Percentiles rank a stretch among this genome's conserved stretches.
These are phyloP conservation scores for Penicillium sp. DNA, from an alignment of 2,329 filamentous ascomycete species.

Conservation along the genomic window DNA sequence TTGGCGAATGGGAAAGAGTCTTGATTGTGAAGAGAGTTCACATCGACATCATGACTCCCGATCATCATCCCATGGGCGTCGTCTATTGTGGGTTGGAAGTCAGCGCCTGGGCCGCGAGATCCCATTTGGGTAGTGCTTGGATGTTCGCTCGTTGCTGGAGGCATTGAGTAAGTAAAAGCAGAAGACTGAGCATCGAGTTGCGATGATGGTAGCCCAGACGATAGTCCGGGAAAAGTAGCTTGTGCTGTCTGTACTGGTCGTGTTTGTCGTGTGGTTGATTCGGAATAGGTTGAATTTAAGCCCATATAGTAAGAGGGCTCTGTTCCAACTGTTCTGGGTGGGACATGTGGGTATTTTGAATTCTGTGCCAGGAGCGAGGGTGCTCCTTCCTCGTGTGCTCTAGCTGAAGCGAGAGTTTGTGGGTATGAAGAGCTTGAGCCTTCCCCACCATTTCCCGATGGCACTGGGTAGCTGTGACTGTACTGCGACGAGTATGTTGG, in stretches of 20 bases:
- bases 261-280: slow-evolving; percentile 19
- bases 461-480: slow-evolving; percentile 29
- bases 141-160: slow-evolving; percentile 19
- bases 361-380: slow-evolving; percentile 23
- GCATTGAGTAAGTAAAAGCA: slow-evolving; percentile 25
- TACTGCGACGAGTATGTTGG: slow-evolving; percentile 33
- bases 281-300: slow-evolving; percentile 48
- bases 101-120: slow-evolving; percentile 9
- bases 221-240: slow-evolving; percentile 14
- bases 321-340: slow-evolving; percentile 42
- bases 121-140: slow-evolving; percentile 16
- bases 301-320: slow-evolving; percentile 46
- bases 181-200: slow-evolving; percentile 22
- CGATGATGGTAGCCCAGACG: slow-evolving; percentile 20
- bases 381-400: slow-evolving; percentile 22
- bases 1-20: slow-evolving; percentile 42
- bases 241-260: slow-evolving; percentile 29
- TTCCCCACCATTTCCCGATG: slow-evolving; percentile 22
- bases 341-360: slow-evolving; percentile 33
- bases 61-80: slow-evolving; percentile 59
- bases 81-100: slow-evolving; percentile 21
- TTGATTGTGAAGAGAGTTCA: slow-evolving; percentile 57
- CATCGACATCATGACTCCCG: slow-evolving; percentile 74
- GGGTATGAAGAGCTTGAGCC: slow-evolving; percentile 24
- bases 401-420: slow-evolving; percentile 34